Base-by-base conservation (phyloP, 192 early-diverging fungal genomes). In the Coemansia sp. region DNA sequence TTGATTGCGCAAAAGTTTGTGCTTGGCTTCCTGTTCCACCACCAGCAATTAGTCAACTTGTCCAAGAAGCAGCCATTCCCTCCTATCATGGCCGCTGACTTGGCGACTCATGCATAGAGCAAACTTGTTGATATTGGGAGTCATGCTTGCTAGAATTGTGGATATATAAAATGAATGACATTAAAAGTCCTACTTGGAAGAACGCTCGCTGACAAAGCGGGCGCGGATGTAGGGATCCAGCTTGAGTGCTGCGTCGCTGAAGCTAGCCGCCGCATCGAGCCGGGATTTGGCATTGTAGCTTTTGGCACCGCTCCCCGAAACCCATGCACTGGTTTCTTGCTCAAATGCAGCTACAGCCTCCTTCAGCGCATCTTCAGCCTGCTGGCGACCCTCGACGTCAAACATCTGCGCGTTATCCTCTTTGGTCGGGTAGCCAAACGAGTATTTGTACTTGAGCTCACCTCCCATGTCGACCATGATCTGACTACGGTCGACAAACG, bases 401-500 rank as follows among this genome's bases (percentile, higher is more conserved):
- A 80, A 77, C 86, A 88, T 86, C 30, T 47, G 67, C 30, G 65
- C 77, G 46, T 85, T 87, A 47, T 87, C 89, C 3, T 78, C 83
- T 3, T 63, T 66, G n/a, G 80, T 82, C 6, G 86, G 84, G 32
- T 30, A 62, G 11, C 77, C 42, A 59, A 89, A 91, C 57, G 85
- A 43, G 78, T 86, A 90, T 42, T 68, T 65, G 66, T 76, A 82
- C n/a, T 76, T 67, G 38, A 86, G 73, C 26, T 73, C 57, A 33
- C 94, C 95, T 7, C 89, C 89, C 60, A 92, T 86, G 42, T 72
- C 76, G 28, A 67, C 62, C 19, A 89, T 85, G 13, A 97, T 65
- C 63, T 88, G 74, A 16, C 73, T 75, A 8, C 73, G 70, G 28
- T 88, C 86, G 26, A 97, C 86, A 61, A 85, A 89, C 9, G 86